Evolutionary conservation across 345 rosid species (phyloP), one percentile per base, ranked within the genome.

Genomic region (Viola odorata): DNA sequence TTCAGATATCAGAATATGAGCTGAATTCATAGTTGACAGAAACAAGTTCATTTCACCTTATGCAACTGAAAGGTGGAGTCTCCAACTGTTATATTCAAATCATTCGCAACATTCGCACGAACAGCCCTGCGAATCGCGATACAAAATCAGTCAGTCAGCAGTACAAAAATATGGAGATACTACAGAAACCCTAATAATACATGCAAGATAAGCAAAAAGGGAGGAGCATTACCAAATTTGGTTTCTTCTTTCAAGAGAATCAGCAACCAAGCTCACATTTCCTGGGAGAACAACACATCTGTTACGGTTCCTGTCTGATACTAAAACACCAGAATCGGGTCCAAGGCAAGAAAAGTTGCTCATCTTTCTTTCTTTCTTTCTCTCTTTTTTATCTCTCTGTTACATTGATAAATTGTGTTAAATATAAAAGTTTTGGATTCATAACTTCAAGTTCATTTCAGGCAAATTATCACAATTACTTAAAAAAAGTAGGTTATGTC

Each of bases 61-160:
- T 85, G 87, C 53, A 82, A 62, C 53, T 79, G 80, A 70, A 85
- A 85, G 74, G 69, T 62, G 41, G 60, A 79, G 63, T 69, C 80
- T 54, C 78, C 88, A 61, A 85, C 50, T 66, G 73, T 70, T 51
- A 85, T 61, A 42, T 59, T 77, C 63, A 85, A 68, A 72, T 85
- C 88, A 65, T 71, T 71, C 0, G 69, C 70, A 57, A 44, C 66
- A 69, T 65, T 69, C 13, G 80, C 53, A 41, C 42, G 62, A 60
- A 79, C 69, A 61, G 72, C 63, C 85, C 91, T 85, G 82, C 68
- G 65, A 11, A 8, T 47, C 5, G 12, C n/a, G 13, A 11, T 23
- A 47, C 2, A 12, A 3, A 44, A 11, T 44, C 13, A 9, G 50
- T 47, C 5, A 7, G 50, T 4, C 5, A 3, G 1, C 13, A 47